Percentiles rank a stretch among this genome's conserved stretches.
Conservation (phyloP, 1,139 yeast genomes). For the Wickerhamomyces sp. region DNA sequence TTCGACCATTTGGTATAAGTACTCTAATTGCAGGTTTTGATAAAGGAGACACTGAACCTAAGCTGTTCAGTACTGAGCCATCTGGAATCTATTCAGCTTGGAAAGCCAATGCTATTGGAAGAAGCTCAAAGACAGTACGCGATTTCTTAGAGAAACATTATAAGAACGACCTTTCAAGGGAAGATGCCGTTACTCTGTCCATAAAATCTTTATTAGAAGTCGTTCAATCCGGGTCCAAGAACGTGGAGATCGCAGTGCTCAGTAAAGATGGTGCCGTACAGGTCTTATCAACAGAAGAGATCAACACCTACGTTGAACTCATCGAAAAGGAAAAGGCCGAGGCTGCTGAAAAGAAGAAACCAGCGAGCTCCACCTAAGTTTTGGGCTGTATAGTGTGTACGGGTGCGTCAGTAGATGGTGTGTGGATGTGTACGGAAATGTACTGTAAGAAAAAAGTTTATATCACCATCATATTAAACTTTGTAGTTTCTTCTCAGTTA, state of each 20-base stretch:
- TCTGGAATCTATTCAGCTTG: slow-evolving; percentile 98
- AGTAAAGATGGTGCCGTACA: slow-evolving; percentile 50
- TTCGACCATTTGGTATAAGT: slow-evolving; percentile 91
- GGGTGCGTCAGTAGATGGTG: background rate
- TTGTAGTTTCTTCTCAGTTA: too few relatives aligned
- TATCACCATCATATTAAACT: background rate
- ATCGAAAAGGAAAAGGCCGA: slow-evolving; percentile 90
- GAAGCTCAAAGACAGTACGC: slow-evolving; percentile 91
- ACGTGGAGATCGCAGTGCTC: slow-evolving; percentile 89
- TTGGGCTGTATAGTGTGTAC: background rate
- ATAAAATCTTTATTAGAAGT: slow-evolving; percentile 88
- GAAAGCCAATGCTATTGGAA: slow-evolving; percentile 98
- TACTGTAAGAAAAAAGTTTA: too few relatives aligned
- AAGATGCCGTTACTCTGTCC: slow-evolving; percentile 75
- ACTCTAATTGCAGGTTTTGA: slow-evolving; percentile 96
- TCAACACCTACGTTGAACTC: slow-evolving; percentile 70
- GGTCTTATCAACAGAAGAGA: slow-evolving; percentile 63
- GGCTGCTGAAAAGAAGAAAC: slow-evolving; percentile 82
- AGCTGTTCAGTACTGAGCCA: slow-evolving; percentile 92
- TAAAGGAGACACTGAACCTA: slow-evolving; percentile 74
- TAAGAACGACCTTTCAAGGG: slow-evolving; percentile 65
- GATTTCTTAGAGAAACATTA: slow-evolving; percentile 93
- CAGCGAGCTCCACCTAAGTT: slow-evolving; percentile 17
- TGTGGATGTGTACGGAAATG: background rate
- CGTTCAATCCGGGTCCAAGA: slow-evolving; percentile 96